Conservation (phyloP, 345 rosid genomes). For the Rhizophora mangle region DNA sequence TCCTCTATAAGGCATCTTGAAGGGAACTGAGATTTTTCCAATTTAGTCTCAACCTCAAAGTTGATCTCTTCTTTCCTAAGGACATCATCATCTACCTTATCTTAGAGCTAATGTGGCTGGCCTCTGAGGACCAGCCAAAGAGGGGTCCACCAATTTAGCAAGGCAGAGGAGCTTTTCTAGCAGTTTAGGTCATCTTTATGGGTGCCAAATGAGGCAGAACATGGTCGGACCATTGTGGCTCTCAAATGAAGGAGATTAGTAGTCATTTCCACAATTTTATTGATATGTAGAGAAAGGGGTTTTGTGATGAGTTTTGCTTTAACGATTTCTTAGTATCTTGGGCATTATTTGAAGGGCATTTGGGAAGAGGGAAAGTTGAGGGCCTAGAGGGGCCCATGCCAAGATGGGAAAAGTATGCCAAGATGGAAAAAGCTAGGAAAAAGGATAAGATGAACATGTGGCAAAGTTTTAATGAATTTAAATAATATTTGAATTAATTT, state of each 20-base stretch:
- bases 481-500: too few species aligned
- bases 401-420: background rate
- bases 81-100: background rate
- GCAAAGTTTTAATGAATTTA: too few species aligned
- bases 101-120: constrained; percentile 43
- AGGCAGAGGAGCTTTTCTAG: constrained; percentile 12
- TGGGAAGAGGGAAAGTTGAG: background rate
- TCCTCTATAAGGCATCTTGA: constrained; percentile 55
- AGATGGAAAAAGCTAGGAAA: background rate
- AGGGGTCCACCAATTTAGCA: constrained; percentile 51
- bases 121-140: constrained; percentile 52
- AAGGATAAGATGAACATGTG: constrained; percentile 38
- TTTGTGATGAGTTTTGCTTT: too few species aligned
- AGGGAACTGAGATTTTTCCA: constrained; percentile 27
- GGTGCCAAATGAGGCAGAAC: constrained; percentile 15
- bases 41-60: constrained; percentile 13
- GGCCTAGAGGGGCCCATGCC: too few species aligned
- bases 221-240: constrained; percentile 21
- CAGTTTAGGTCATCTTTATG: constrained; percentile 16
- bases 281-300: too few species aligned
- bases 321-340: background rate
- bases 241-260: constrained; percentile 26
- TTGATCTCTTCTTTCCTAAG: background rate
- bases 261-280: constrained; percentile 28
- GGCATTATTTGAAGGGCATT: too few species aligned